These are phyloP conservation scores for Teunomyces lycoperdinae DNA, from an alignment of 805 yeast genomes.

Conservation along the genomic window DNA sequence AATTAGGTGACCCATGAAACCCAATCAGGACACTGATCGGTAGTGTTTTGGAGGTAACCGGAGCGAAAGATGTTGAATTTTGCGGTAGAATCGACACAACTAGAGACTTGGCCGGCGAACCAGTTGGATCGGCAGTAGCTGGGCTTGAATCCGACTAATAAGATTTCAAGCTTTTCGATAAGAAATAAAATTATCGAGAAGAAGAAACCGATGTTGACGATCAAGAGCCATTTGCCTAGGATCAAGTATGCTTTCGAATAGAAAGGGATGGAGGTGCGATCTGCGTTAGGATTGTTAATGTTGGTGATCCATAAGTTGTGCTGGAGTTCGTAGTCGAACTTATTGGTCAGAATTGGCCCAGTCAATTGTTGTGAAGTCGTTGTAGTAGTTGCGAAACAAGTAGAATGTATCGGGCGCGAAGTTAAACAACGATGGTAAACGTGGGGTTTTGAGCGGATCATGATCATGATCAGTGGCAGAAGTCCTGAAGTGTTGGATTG, in stretches of 20 bases:
- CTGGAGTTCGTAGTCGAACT: slow-evolving; percentile 36
- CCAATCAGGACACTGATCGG: slow-evolving; percentile 31
- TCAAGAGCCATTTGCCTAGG: slow-evolving; percentile 49
- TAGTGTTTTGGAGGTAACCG: slow-evolving; percentile 14
- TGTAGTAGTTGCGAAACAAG: slow-evolving; percentile 41
- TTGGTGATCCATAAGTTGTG: slow-evolving; percentile 23
- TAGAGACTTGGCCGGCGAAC: slow-evolving; percentile 41
- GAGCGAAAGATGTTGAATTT: slow-evolving; percentile 18
- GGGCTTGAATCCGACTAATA: slow-evolving; percentile 48
- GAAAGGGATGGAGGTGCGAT: slow-evolving; percentile 16
- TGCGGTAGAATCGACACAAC: slow-evolving; percentile 28
- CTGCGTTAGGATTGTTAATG: slow-evolving; percentile 2
- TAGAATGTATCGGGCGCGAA: slow-evolving; percentile 14
- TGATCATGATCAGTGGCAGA: neutral
- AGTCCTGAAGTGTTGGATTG: slow-evolving; percentile 1
- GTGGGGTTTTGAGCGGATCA: slow-evolving; percentile 10
- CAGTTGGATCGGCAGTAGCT: slow-evolving; percentile 50
- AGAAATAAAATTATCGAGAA: slow-evolving; percentile 50
- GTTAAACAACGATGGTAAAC: slow-evolving; percentile 60
- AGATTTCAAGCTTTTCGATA: slow-evolving; percentile 47
- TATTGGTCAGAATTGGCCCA: slow-evolving; percentile 51
- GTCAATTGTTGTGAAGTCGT: slow-evolving; percentile 61
- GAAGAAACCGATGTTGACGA: slow-evolving; percentile 42
- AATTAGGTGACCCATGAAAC: slow-evolving; percentile 40
- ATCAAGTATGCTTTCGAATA: slow-evolving; percentile 29